Base-by-base conservation (phyloP, 495 filamentous ascomycete genomes). In the Podospora conica region DNA sequence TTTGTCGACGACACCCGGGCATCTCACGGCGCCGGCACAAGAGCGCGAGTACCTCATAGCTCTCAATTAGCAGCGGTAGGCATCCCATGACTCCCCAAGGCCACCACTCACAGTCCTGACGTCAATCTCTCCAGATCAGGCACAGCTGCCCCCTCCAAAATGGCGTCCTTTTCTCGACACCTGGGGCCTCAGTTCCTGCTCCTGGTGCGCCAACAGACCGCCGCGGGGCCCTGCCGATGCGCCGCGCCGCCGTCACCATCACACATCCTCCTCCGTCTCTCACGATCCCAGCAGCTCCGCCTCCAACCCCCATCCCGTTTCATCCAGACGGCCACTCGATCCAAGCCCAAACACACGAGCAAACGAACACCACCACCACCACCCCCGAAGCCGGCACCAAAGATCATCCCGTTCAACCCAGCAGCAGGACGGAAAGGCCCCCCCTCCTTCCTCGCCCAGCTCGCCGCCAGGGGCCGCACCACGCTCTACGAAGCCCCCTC, bases 401-500 rank as follows among this genome's bases (percentile, higher is more conserved):
- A n/a, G 40, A n/a, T n/a, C 15, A n/a, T 7, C 40, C 40, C 40
- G 40, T n/a, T 48, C 40, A 48, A 2, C 6, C 18, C 18, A 48
- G 18, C 33, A 40, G 18, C 4, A 40, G 33, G 0, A 18, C 33
- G 33, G 33, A 40, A 18, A 40, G 12, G 4, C 33, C 12, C 15
- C 60, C 12, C 48, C 60, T 29, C 75, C 55, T 85, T 78, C 71
- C 79, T 79, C 29, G 69, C 77, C 28, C 75, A 72, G 22, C 78
- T 87, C 53, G 80, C 81, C 2, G 65, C 70, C 21, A 79, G 78
- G 27, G 54, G 73, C 23, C 78, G 80, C 23, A 84, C 81, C 9
- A 73, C 84, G 0, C 76, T 91, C 31, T 92, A 87, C 78, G 77
- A 86, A 65, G 81, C 85, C 0, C 86, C 82, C 5, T 86, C 87